phyloP scores from a whole-genome alignment of 345 rosid genomes.

The Eutrema heterophyllum region DNA sequence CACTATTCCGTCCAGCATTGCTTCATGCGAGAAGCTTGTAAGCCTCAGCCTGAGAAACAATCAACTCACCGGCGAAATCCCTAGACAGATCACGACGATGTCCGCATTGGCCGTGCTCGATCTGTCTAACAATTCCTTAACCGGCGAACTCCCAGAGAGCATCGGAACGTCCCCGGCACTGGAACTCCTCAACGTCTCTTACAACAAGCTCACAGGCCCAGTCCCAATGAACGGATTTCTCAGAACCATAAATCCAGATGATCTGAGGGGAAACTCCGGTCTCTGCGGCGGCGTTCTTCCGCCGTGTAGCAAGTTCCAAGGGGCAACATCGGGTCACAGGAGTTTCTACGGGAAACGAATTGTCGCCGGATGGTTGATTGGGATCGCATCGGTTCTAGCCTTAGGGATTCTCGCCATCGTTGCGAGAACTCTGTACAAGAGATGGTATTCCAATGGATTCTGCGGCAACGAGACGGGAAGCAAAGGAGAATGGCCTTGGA shows the following conservation, averaged over 20 bases:
- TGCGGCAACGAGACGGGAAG: conserved; percentile 49
- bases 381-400: conserved; percentile 53
- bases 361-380: conserved; percentile 58
- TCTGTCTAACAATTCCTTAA: conserved; percentile 75
- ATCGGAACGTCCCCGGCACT: conserved; percentile 79
- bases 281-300: conserved; percentile 82
- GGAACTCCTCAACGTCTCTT: conserved; percentile 74
- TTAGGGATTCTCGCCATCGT: conserved; percentile 43
- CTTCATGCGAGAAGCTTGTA: conserved; percentile 74
- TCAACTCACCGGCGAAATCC: conserved; percentile 64
- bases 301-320: conserved; percentile 52
- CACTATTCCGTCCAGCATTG: conserved; percentile 71
- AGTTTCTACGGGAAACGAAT: conserved; percentile 50
- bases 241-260: conserved; percentile 71
- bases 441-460: conserved; percentile 48
- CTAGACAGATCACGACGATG: conserved; percentile 63
- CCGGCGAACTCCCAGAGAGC: conserved; percentile 66
- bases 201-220: conserved; percentile 75
- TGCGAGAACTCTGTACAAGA: conserved; percentile 43
- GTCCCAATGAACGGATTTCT: conserved; percentile 77
- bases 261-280: conserved; percentile 62
- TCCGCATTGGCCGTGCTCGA: conserved; percentile 81
- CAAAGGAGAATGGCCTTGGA: conserved; percentile 90
- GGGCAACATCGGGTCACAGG: conserved; percentile 29
- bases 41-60: conserved; percentile 66